Evolutionary conservation across 2,329 filamentous ascomycete species (phyloP).

Genomic region (Ophiostoma populinum): DNA sequence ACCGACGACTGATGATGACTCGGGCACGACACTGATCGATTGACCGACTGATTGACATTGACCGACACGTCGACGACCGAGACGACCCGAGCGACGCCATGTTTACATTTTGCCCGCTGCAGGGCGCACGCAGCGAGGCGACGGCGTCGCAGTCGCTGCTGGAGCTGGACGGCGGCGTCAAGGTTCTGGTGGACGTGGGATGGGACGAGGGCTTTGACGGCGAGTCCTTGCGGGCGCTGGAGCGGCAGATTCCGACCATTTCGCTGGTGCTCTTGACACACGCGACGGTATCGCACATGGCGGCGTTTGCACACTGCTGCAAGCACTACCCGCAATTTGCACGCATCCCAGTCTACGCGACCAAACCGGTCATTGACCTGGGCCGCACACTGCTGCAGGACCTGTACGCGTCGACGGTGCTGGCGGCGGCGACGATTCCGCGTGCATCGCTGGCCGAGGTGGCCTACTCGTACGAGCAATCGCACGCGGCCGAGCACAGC

Average conservation of each 20-base stretch:
- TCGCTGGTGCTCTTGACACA: slow-evolving; percentile 91
- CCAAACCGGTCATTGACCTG: slow-evolving; percentile 79
- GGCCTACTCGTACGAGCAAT: slow-evolving; percentile 35
- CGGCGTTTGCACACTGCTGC: slow-evolving; percentile 91
- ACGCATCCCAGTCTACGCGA: slow-evolving; percentile 87
- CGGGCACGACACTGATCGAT: too few relatives aligned
- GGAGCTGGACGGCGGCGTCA: slow-evolving; percentile 91
- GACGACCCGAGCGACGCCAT: slow-evolving; percentile 34
- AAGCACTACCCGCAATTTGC: slow-evolving; percentile 87
- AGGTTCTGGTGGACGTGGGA: slow-evolving; percentile 83
- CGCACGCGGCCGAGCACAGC: slow-evolving; percentile 30
- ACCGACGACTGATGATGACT: too few relatives aligned
- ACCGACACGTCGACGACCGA: too few relatives aligned
- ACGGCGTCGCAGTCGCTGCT: slow-evolving; percentile 85
- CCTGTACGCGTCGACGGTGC: slow-evolving; percentile 73
- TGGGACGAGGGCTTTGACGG: slow-evolving; percentile 89
- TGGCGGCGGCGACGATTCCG: slow-evolving; percentile 73
- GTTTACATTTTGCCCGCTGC: slow-evolving; percentile 90
- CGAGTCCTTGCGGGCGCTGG: slow-evolving; percentile 67
- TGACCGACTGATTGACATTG: too few relatives aligned
- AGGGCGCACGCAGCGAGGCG: slow-evolving; percentile 78
- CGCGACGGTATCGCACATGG: slow-evolving; percentile 78
- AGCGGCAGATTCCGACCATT: slow-evolving; percentile 81
- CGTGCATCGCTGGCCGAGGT: slow-evolving; percentile 52
- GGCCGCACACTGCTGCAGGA: slow-evolving; percentile 84